These are phyloP conservation scores for Chaetomiaceae sp. DNA, from an alignment of 2,329 filamentous ascomycete species.

Conservation along the genomic window DNA sequence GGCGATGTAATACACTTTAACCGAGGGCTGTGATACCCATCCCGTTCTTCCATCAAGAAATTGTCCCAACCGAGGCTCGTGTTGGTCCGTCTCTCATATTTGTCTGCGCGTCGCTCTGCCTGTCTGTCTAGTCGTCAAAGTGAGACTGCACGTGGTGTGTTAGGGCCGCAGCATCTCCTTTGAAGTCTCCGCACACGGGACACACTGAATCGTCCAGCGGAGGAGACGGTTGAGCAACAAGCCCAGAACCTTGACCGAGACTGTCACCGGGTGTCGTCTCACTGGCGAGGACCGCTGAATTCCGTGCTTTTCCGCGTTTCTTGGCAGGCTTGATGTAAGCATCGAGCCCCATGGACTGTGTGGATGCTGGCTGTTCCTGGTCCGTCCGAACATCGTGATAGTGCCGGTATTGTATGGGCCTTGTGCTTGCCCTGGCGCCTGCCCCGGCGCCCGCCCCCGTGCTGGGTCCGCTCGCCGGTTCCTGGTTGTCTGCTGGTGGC, in stretches of 20 bases:
- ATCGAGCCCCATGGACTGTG: slow-evolving; percentile 39
- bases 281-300: background rate
- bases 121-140: slow-evolving; percentile 37
- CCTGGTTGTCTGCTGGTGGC: no score
- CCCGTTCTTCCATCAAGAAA: no score
- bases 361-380: slow-evolving; percentile 9
- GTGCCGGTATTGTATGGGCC: background rate
- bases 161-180: slow-evolving; percentile 64
- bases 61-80: no score
- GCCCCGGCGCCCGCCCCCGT: no score
- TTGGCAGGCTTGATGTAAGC: slow-evolving; percentile 42
- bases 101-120: background rate
- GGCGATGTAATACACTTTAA: no score
- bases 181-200: slow-evolving; percentile 61
- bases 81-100: background rate
- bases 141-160: slow-evolving; percentile 61
- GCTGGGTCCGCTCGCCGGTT: no score
- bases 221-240: background rate
- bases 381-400: background rate
- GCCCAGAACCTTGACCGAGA: background rate
- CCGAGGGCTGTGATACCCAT: no score
- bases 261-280: slow-evolving; percentile 3
- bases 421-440: no score
- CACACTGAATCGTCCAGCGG: slow-evolving; percentile 38
- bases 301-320: slow-evolving; percentile 20